Evolutionary conservation across 345 rosid species (phyloP), one percentile per base, ranked within the genome.

Genomic region (Gossypioides kirkii): DNA sequence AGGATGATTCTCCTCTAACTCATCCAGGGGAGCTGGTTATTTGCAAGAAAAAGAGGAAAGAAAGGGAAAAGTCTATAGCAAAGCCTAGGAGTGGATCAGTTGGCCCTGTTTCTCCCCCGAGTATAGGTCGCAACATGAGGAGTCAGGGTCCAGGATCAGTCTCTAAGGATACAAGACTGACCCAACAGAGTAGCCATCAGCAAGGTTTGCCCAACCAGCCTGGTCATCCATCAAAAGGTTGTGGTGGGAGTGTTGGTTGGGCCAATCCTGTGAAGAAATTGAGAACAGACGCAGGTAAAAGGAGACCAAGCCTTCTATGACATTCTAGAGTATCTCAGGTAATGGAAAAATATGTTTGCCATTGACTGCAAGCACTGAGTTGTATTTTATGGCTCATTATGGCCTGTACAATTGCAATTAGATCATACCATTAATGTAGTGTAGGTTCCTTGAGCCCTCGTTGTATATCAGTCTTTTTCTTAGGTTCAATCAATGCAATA

Each of bases 11-110:
- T 77, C 87, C 82, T 52, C 78, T 82, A 41, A 77, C 86, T 71
- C 99, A 96, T 80, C 98, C 99, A 20, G 98, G 98, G 42, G 97
- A 93, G 75, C 78, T 96, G 82, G 93, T 96, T 61, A 87, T 90
- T 78, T 91, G 98, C 94, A 96, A 96, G 89, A 96, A 96, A 87
- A 96, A 90, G 84, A 96, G 99, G 86, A 93, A 89, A 84, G 99
- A 96, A 80, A 66, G 99, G 74, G 99, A 96, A 80, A 92, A 96
- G 82, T 84, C 87, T 8, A 70, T 63, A 11, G 86, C 73, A 52
- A 92, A 82, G 84, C 70, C 89, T 14, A 79, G 95, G 85, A 63
- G 89, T 16, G 91, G 90, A 64, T 83, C 93, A 60, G 76, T 87
- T 64, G 90, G 88, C 26, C 97, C 97, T 3, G 91, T 86, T 36